Evolutionary conservation across 2,329 filamentous ascomycete species (phyloP).

Genomic region (Cadophora sp.): DNA sequence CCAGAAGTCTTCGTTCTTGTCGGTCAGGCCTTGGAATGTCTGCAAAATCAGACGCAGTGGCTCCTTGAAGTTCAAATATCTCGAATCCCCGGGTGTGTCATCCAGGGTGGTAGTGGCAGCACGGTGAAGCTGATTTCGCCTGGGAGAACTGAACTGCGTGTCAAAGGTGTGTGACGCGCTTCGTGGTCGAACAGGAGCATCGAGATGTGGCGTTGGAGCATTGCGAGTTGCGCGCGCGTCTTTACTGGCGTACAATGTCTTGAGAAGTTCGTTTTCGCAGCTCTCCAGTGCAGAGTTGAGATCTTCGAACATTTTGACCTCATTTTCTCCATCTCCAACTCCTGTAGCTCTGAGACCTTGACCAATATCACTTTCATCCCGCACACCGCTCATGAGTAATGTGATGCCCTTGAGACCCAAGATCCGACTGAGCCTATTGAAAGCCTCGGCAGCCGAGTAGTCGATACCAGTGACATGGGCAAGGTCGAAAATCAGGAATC

Average conservation of each 20-base stretch:
- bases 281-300: constrained; percentile 93
- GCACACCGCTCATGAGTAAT: constrained; percentile 83
- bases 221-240: constrained; percentile 60
- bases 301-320: constrained; percentile 83
- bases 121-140: constrained; percentile 76
- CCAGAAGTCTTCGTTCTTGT: constrained; percentile 95
- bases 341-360: constrained; percentile 83
- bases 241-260: constrained; percentile 75
- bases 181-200: constrained; percentile 34
- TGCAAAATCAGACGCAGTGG: constrained; percentile 91
- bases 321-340: constrained; percentile 73
- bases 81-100: constrained; percentile 64
- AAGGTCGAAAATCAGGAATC: constrained; percentile 89
- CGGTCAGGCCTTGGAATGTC: constrained; percentile 88
- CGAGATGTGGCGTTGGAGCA: constrained; percentile 45
- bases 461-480: constrained; percentile 90
- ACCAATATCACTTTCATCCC: constrained; percentile 77
- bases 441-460: constrained; percentile 95
- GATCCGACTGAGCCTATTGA: constrained; percentile 88
- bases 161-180: constrained; percentile 55
- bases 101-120: constrained; percentile 79
- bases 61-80: constrained; percentile 88
- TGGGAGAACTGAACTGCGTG: constrained; percentile 74
- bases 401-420: constrained; percentile 78
- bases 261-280: constrained; percentile 93